Percentiles rank a stretch among this genome's conserved stretches.
Evolutionary conservation across 345 rosid genomes (phyloP).

Genomic region (Triadica sebifera): DNA sequence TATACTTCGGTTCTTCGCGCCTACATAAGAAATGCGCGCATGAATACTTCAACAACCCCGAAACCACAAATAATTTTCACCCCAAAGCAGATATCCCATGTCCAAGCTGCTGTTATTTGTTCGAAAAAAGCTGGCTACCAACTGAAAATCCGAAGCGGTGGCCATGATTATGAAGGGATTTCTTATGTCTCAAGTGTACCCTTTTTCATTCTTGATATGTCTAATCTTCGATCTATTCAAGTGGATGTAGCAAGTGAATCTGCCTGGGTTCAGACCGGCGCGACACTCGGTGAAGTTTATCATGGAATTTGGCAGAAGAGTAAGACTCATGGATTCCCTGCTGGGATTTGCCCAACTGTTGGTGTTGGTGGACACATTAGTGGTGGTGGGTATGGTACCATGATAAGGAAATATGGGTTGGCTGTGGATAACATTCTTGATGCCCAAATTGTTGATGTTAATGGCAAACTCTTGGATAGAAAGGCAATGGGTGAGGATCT

Average conservation of each 20-base stretch:
- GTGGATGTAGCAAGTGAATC: constrained; percentile 28
- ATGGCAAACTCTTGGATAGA: constrained; percentile 42
- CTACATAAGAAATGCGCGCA: constrained; percentile 57
- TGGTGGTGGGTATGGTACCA: constrained; percentile 60
- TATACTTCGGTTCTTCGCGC: constrained; percentile 46
- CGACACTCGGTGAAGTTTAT: constrained; percentile 52
- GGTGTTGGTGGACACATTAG: constrained; percentile 69
- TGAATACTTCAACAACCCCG: constrained; percentile 41
- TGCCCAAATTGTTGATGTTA: constrained; percentile 58
- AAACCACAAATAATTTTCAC: constrained; percentile 57
- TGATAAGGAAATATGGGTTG: constrained; percentile 54
- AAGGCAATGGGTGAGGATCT: constrained; percentile 57
- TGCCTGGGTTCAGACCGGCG: constrained; percentile 60
- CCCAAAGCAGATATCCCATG: constrained; percentile 46
- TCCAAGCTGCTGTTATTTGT: constrained; percentile 54
- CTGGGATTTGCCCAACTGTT: constrained; percentile 62
- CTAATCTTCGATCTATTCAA: constrained; percentile 36
- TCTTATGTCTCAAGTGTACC: constrained; percentile 51
- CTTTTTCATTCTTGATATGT: constrained; percentile 58
- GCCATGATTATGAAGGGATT: constrained; percentile 56
- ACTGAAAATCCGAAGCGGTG: constrained; percentile 58
- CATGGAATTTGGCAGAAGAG: constrained; percentile 45
- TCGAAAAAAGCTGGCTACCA: constrained; percentile 39
- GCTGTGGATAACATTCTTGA: constrained; percentile 48
- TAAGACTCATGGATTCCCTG: constrained; percentile 48